Evolutionary conservation across 2,329 filamentous ascomycete species (phyloP), one percentile per base, ranked within the genome.

Genomic region (Microascus cirrosus): DNA sequence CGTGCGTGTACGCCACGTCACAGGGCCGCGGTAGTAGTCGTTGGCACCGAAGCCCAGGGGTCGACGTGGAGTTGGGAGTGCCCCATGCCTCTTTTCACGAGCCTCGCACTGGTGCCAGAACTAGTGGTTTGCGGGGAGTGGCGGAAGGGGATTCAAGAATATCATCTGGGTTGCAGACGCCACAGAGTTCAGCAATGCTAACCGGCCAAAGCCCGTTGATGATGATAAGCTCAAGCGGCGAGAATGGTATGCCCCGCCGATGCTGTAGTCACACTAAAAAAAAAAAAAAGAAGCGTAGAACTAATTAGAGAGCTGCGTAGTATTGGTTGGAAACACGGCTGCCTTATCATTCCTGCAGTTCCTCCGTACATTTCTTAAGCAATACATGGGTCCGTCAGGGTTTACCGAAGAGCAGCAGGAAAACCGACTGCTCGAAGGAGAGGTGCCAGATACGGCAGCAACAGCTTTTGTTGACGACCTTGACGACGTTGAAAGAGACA

Each of bases 361-460:
- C 22, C 52, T 62, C 6, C 59, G 58, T 51, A 62, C 54, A 48
- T 57, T 59, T 2, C 28, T 62, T 6, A 59, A 60, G 52, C 54
- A 58, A 25, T 61, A 59, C 45, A 53, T 61, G 5, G 61, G 61
- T 2, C 60, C 56, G 25, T 59, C 60, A 4, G 36, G 55, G 22
- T 62, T 62, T 34, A 62, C 61, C 11, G 61, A 62, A 28, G 54
- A 55, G 8, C 55, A 57, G 55, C 53, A 54, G 8, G 51, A 57
- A n/a, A 39, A 54, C 32, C 56, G 57, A 42, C 53, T 59, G 32
- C 53, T 59, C 10, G 59, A 61, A 34, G 53, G 59, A 25, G 54
- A 25, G 15, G 36, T 36, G 18, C 34, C 54, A n/a, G 59, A 61
- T 56, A 55, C 54, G 20, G 56, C 57, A 18, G 58, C 59, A 20